Conservation (phyloP, 495 filamentous ascomycete genomes). For the Penicillium maclennaniae region DNA sequence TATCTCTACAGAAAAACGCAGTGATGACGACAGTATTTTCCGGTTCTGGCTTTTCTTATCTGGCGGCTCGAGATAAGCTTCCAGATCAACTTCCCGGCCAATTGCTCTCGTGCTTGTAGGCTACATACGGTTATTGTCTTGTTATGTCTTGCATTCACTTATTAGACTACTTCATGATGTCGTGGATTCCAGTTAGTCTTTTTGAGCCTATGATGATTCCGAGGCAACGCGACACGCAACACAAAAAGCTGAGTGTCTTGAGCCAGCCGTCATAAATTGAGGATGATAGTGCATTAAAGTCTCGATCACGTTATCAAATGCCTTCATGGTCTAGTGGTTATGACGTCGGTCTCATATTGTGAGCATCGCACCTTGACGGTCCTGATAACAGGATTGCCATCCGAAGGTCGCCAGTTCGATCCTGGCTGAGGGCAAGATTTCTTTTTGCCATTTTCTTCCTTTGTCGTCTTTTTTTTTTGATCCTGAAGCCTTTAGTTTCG, state of each 20-base stretch:
- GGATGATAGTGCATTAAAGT: background rate
- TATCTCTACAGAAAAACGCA: background rate
- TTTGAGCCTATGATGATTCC: background rate
- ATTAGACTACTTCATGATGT: background rate
- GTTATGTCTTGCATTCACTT: too few relatives aligned
- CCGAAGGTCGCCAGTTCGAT: constrained; percentile 27
- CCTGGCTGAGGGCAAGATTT: constrained; percentile 18
- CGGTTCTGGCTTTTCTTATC: background rate
- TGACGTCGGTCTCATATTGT: constrained; percentile 27
- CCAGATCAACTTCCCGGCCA: background rate
- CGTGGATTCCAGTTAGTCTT: background rate
- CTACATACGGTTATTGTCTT: background rate
- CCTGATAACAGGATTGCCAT: constrained; percentile 24
- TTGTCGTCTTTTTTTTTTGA: background rate
- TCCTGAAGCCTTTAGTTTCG: too few relatives aligned
- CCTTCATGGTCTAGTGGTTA: constrained; percentile 26
- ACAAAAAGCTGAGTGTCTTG: background rate
- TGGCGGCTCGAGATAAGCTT: background rate
- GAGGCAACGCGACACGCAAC: background rate
- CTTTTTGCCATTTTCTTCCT: background rate
- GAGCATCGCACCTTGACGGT: constrained; percentile 12
- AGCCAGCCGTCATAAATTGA: background rate
- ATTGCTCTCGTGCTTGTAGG: background rate
- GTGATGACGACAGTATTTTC: background rate
- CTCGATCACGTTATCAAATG: background rate